Evolutionary conservation across 495 filamentous ascomycete genomes (phyloP).

Genomic region (Talaromyces ruber): DNA sequence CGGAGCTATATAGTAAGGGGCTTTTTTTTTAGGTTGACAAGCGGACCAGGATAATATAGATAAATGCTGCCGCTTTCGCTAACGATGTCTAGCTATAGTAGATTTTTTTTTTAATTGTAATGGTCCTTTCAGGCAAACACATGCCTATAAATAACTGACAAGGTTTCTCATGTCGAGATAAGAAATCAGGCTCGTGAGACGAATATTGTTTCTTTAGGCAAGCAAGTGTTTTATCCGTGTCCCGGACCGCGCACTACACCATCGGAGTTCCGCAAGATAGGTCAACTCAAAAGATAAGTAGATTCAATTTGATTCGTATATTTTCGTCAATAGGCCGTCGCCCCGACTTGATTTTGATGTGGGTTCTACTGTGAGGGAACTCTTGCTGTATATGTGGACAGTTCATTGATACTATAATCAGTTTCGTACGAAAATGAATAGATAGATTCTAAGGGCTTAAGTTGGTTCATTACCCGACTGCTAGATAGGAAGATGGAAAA

Average conservation of each 20-base stretch:
- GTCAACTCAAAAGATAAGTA: not conserved
- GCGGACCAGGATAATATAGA: not conserved
- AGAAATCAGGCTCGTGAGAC: not conserved
- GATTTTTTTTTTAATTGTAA: not conserved
- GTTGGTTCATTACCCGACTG: not conserved
- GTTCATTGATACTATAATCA: not conserved
- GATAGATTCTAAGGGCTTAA: not conserved
- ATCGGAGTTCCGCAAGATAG: not conserved
- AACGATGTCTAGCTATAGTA: not conserved
- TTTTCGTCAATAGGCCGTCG: not conserved
- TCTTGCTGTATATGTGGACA: not conserved
- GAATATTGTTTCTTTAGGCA: not conserved
- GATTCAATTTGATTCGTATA: not conserved
- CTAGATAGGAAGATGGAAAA: not conserved
- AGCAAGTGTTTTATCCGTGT: conserved; percentile 2
- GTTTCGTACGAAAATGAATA: not conserved
- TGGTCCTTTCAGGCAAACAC: not conserved
- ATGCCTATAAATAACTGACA: not conserved
- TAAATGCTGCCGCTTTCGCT: not conserved
- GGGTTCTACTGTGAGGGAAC: not conserved
- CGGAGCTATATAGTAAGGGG: not conserved
- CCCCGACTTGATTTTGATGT: not conserved
- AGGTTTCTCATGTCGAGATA: not conserved
- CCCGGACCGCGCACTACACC: conserved; percentile 1
- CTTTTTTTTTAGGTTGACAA: no score